Evolutionary conservation across 2,329 filamentous ascomycete genomes (phyloP).

Genomic region (Calonectria montana): DNA sequence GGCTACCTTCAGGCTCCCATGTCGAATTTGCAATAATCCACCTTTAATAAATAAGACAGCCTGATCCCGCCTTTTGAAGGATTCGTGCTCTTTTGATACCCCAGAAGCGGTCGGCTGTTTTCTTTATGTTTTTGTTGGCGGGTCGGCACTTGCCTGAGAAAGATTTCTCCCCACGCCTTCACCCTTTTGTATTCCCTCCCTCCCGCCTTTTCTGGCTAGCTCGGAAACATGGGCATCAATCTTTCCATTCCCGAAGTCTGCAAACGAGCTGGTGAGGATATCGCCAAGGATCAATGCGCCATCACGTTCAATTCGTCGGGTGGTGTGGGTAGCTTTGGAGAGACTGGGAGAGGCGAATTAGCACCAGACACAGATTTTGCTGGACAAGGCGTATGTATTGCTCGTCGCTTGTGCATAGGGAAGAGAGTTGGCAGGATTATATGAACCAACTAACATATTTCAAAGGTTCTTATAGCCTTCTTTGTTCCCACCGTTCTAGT

Average conservation of each 20-base stretch:
- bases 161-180: background rate
- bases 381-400: background rate
- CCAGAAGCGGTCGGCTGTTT: background rate
- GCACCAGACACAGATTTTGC: background rate
- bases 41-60: background rate
- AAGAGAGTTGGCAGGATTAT: background rate
- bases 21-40: background rate
- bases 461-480: background rate
- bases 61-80: background rate
- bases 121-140: background rate
- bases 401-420: background rate
- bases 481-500: background rate
- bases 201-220: background rate
- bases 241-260: background rate
- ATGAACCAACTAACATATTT: background rate
- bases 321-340: background rate
- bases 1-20: background rate
- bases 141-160: no score
- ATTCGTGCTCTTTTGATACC: background rate
- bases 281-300: background rate
- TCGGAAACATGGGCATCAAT: background rate
- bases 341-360: background rate
- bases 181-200: background rate
- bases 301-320: background rate
- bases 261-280: background rate